phyloP scores from a whole-genome alignment of 2,329 filamentous ascomycete species.

The Colletotrichum ledebouriae region DNA sequence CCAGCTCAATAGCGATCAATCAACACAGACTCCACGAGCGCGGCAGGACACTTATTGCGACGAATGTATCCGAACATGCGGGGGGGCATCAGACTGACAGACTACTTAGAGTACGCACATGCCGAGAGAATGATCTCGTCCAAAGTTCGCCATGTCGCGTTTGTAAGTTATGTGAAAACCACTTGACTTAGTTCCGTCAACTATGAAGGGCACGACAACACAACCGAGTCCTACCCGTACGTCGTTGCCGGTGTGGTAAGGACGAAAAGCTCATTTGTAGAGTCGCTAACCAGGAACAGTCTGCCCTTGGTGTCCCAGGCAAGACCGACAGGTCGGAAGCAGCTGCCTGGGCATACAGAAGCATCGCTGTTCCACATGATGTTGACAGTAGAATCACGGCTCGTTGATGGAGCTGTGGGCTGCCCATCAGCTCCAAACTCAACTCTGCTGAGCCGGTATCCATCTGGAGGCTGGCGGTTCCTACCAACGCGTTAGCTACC shows the following conservation, averaged over 20 bases:
- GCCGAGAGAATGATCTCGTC: slow-evolving; percentile 4
- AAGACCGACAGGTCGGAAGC: slow-evolving; percentile 74
- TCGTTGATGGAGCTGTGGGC: slow-evolving; percentile 51
- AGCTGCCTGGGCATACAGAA: slow-evolving; percentile 65
- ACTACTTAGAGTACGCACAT: slow-evolving; percentile 1
- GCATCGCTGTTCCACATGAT: slow-evolving; percentile 65
- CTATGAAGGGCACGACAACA: slow-evolving; percentile 3
- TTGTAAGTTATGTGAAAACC: neutral
- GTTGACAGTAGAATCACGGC: slow-evolving; percentile 58
- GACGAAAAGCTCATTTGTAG: slow-evolving; percentile 77
- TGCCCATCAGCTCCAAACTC: slow-evolving; percentile 52
- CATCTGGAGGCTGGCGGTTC: slow-evolving; percentile 52
- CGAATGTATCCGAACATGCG: slow-evolving; percentile 1
- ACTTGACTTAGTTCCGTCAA: neutral
- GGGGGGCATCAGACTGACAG: neutral
- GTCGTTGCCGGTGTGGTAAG: slow-evolving; percentile 47
- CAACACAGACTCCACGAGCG: no score
- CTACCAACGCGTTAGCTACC: slow-evolving; percentile 38
- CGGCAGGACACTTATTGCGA: no score
- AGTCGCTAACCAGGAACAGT: slow-evolving; percentile 73
- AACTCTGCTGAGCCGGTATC: slow-evolving; percentile 57
- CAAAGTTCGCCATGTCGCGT: neutral
- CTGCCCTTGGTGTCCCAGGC: slow-evolving; percentile 64
- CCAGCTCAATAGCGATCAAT: no score
- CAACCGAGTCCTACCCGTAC: slow-evolving; percentile 7